Base-by-base conservation (phyloP, 2,329 filamentous ascomycete species). In the Stagonosporopsis tanaceti region DNA sequence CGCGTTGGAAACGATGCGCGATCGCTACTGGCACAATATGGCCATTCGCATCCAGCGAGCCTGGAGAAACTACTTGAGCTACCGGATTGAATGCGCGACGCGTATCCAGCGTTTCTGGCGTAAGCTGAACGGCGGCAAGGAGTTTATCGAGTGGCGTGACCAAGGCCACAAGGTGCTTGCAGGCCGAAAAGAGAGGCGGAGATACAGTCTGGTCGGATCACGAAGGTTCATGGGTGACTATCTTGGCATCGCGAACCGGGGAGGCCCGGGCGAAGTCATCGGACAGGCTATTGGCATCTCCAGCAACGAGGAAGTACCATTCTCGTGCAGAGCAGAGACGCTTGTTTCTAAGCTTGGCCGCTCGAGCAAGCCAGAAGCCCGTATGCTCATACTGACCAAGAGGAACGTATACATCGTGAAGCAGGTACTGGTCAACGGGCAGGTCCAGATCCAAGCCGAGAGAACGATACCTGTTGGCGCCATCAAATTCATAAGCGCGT, bases 1-100 rank as follows among this genome's bases (percentile, higher is more conserved):
- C 72, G 95, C 95, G 2, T 82, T 99, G 11, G 95, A 99, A 77
- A 93, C 96, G 56, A 98, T 99, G 94, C 87, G 95, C 73, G 95
- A 99, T 75, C 85, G 92, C 54, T 99, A 98, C 78, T 98, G 94
- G 94, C 94, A 98, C 78, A 99, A 98, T 79, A 98, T 99, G 95
- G 95, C 95, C 3, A 96, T 94, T 59, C 88, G 95, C 57, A 98
- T 99, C 58, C 95, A 99, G 79, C 87, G 95, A 66, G 95, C 96
- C 72, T 99, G 95, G 95, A 87, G 95, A 69, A 96, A 96, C 50
- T 98, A 97, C 72, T 84, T 98, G 38, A 89, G 94, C 5, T 98
- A 98, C 77, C 87, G 95, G 41, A 90, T 88, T 25, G 95, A 99
- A 78, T 95, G 92, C 57, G 95, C 95, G 6, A 97, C 90, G 14